phyloP scores from a whole-genome alignment of 768 basidiomycete genomes.

The Kondoa subrosea region DNA sequence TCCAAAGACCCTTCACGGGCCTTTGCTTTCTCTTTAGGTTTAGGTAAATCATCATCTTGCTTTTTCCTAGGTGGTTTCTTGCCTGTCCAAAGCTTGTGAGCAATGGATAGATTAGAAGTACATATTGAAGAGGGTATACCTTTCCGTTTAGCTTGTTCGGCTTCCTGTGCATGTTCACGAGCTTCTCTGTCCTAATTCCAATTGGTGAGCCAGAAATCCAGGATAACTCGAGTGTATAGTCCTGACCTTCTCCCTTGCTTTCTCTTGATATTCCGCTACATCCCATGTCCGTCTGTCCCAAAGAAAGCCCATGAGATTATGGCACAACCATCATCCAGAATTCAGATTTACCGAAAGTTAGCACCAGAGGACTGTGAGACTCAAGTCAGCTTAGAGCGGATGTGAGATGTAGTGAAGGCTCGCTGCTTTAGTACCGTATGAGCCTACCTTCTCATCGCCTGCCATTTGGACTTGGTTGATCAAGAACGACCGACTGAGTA shows the following conservation, averaged over 20 bases:
- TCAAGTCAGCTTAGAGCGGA: too few relatives aligned
- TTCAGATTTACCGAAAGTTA: not conserved
- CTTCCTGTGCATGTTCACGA: constrained; percentile 64
- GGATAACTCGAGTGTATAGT: constrained; percentile 8
- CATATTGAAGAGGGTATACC: constrained; percentile 38
- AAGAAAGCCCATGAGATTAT: not conserved
- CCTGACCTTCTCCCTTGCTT: constrained; percentile 49
- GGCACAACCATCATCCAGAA: not conserved
- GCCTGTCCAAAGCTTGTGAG: constrained; percentile 38
- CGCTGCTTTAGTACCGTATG: too few relatives aligned
- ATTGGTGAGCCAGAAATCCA: too few relatives aligned
- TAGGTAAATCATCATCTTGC: constrained; percentile 54
- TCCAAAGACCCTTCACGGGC: constrained; percentile 67
- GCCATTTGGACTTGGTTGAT: not conserved
- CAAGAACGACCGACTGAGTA: not conserved
- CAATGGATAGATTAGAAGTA: not conserved
- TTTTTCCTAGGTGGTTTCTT: constrained; percentile 39
- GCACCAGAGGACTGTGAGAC: not conserved
- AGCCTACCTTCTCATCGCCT: too few relatives aligned
- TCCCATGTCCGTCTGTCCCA: constrained; percentile 66
- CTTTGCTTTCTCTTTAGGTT: constrained; percentile 84
- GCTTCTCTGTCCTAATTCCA: constrained; percentile 47
- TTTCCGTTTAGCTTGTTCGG: constrained; percentile 66
- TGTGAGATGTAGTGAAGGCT: too few relatives aligned
- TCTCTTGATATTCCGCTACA: constrained; percentile 70